phyloP scores from a whole-genome alignment of 371 early-diverging fungal species.

The Choanephora cucurbitarum region DNA sequence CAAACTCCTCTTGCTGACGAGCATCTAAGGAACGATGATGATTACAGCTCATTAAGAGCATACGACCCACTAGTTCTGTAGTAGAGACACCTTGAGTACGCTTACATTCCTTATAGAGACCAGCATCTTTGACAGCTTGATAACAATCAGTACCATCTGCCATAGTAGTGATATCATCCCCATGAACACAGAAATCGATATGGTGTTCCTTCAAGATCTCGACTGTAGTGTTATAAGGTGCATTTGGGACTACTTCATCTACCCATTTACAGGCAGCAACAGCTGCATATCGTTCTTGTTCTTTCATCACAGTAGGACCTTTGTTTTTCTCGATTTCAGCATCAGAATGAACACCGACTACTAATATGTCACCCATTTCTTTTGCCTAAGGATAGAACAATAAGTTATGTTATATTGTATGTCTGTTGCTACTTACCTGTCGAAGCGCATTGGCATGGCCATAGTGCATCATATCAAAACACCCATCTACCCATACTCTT shows the following conservation, averaged over 20 bases:
- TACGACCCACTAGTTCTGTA: constrained; percentile 94
- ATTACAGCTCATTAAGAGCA: constrained; percentile 89
- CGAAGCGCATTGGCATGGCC: constrained; percentile 97
- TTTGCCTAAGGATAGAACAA: too few species aligned
- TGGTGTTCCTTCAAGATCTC: constrained; percentile 82
- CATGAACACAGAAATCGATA: constrained; percentile 94
- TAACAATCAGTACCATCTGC: constrained; percentile 97
- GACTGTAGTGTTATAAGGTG: constrained; percentile 92
- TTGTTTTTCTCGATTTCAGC: constrained; percentile 91
- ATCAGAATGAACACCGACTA: constrained; percentile 97
- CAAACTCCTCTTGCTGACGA: too few species aligned
- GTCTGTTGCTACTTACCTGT: constrained; percentile 50
- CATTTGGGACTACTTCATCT: constrained; percentile 90
- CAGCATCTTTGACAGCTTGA: constrained; percentile 91
- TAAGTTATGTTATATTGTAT: too few species aligned
- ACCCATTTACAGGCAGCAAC: constrained; percentile 97
- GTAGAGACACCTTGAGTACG: constrained; percentile 94
- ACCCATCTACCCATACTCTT: constrained; percentile 90
- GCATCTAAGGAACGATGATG: too few species aligned
- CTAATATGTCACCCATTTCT: constrained; percentile 88
- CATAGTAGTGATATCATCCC: constrained; percentile 94
- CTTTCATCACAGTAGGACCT: constrained; percentile 95
- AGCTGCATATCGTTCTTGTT: constrained; percentile 93
- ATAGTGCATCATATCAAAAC: constrained; percentile 96
- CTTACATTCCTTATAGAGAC: constrained; percentile 91